Conservation (phyloP, 495 filamentous ascomycete species). For the Mytilinidion resinicola region DNA sequence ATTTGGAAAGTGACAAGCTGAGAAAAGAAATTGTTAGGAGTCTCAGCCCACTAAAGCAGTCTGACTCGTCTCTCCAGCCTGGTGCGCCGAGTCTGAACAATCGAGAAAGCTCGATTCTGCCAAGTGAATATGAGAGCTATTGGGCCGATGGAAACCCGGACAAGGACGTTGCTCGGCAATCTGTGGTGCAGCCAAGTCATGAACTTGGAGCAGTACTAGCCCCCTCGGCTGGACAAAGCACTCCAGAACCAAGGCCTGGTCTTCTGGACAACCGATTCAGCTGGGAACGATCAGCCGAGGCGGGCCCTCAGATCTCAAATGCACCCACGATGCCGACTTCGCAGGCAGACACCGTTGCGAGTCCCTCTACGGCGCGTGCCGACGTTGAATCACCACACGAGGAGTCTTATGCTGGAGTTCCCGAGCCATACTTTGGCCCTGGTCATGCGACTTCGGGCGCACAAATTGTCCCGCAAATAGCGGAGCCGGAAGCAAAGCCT, state of each 20-base stretch:
- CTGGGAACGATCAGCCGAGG: conserved; percentile 28
- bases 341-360: background rate
- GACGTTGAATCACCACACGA: background rate
- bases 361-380: background rate
- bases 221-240: background rate
- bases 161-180: background rate
- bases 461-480: background rate
- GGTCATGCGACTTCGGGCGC: conserved; percentile 1
- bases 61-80: conserved; percentile 14
- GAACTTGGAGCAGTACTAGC: background rate
- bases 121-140: conserved; percentile 55
- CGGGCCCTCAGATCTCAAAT: background rate
- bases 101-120: conserved; percentile 47
- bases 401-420: conserved; percentile 33
- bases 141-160: conserved; percentile 41
- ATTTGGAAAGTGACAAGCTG: conserved; percentile 70
- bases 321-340: background rate
- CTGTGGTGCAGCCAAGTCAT: background rate
- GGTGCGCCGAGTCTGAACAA: conserved; percentile 5
- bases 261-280: conserved; percentile 32
- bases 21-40: conserved; percentile 75
- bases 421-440: conserved; percentile 21
- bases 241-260: background rate
- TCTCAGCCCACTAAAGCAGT: conserved; percentile 46
- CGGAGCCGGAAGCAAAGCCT: too few relatives aligned